These are phyloP conservation scores for Aspergillus avenaceus DNA, from an alignment of 495 filamentous ascomycete species.

Conservation along the genomic window DNA sequence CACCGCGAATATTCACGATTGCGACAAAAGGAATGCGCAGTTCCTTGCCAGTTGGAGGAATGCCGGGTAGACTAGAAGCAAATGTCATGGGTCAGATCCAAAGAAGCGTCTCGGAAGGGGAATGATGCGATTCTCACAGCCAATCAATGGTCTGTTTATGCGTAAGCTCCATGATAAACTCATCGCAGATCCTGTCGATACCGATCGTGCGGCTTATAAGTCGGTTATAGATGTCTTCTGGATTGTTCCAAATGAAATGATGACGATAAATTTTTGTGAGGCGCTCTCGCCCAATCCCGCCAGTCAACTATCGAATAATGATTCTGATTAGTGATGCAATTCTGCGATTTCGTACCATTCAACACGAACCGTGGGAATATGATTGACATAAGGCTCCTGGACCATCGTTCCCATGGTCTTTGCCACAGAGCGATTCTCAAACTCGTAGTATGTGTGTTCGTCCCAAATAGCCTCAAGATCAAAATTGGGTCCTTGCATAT, in stretches of 20 bases:
- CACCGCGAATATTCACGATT: slow-evolving; percentile 72
- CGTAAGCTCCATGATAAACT: slow-evolving; percentile 55
- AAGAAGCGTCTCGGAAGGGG: too few relatives aligned
- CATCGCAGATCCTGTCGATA: slow-evolving; percentile 54
- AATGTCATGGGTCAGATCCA: slow-evolving; percentile 31
- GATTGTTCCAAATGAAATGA: slow-evolving; percentile 71
- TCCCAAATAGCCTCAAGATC: slow-evolving; percentile 61
- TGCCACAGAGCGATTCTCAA: slow-evolving; percentile 36
- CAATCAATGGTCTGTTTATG: slow-evolving; percentile 67
- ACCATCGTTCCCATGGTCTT: slow-evolving; percentile 54
- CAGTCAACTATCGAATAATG: too few relatives aligned
- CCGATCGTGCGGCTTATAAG: slow-evolving; percentile 67
- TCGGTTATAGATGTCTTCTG: slow-evolving; percentile 58
- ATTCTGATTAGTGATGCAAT: slow-evolving; percentile 23
- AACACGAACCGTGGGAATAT: slow-evolving; percentile 46
- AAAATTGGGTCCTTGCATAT: slow-evolving; percentile 39
- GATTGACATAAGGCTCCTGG: slow-evolving; percentile 55
- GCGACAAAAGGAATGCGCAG: slow-evolving; percentile 67
- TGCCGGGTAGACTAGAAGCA: slow-evolving; percentile 50
- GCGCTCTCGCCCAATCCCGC: slow-evolving; percentile 61
- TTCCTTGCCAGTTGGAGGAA: slow-evolving; percentile 63
- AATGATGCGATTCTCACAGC: too few relatives aligned
- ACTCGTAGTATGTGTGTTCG: slow-evolving; percentile 44
- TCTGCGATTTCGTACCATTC: slow-evolving; percentile 22
- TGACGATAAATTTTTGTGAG: slow-evolving; percentile 66